Base-by-base conservation (phyloP, 225 moss, liverwort and hornwort species). In the Takakia lepidozioides region DNA sequence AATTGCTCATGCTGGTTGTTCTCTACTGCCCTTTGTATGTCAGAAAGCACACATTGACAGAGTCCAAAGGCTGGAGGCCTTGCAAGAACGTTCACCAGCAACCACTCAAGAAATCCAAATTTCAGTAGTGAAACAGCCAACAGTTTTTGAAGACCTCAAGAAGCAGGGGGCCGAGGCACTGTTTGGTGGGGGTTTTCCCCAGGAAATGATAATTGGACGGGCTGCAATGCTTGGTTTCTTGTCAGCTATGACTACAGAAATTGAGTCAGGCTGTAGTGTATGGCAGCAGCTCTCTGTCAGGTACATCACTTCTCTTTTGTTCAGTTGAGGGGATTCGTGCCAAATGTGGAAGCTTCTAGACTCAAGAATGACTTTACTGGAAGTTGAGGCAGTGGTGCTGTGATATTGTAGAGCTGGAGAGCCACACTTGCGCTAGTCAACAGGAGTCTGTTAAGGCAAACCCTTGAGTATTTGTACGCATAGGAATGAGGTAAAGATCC, bases 221-320 rank as follows among this genome's bases (percentile, higher is more conserved):
- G 54, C 60, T 11, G 66, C 66, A 6, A 67, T 67, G 66, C 36
- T 67, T 6, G 66, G 66, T 10, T 67, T 67, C 19, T 41, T 67
- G 19, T 46, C 60, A 34, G 66, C 66, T 36, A 59, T 52, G 35
- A 67, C 51, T 32, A 48, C 54, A 29, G 66, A 67, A 19, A 36
- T 67, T 53, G 66, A 67, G 48, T 58, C 66, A 1, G 66, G 66
- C 17, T 53, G 51, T 27, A 67, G 59, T 54, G 66, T 67, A 1
- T 17, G 46, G 29, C 66, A 67, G 46, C 66, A 67, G 29, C 28
- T 67, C 2, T 53, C 60, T 17, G 28, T 60, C 52, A 67, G 60
- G 66, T 67, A 23, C 53, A 29, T n/a, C n/a, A n/a, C n/a, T 27
- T 16, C 34, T 19, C 37, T 10, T 26, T 8, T 19, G 10, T 17